Evolutionary conservation across 495 filamentous ascomycete genomes (phyloP), one percentile per base, ranked within the genome.

Genomic region (Gamarada debralockiae): DNA sequence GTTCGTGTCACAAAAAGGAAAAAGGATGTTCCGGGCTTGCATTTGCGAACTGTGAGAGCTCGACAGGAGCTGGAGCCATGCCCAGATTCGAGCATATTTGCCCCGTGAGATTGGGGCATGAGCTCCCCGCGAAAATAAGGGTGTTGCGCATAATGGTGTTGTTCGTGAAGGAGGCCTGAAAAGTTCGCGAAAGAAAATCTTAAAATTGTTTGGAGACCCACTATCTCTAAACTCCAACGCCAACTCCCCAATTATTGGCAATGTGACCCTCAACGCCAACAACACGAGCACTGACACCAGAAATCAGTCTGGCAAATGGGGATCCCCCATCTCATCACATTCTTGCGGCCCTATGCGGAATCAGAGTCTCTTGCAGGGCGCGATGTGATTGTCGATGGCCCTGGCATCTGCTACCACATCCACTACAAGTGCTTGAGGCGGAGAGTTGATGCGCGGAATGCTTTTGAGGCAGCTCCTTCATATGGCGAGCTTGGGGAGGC

Each of bases 301-400:
- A 7, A 38, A 39, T 47, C n/a, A n/a, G n/a, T 23, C 4, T 47
- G n/a, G 2, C n/a, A 45, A 12, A 92, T 95, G 89, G 89, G 89
- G 0, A 86, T 95, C 49, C 82, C 77, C 21, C 74, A 77, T 40
- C 66, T 95, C 12, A 78, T 73, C 50, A 67, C 70, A 0, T 73
- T 78, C 40, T 60, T 92, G 15, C 67, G 74, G 23, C 82, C 78
- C 2, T 85, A 81, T 64, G 77, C 82, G 0, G 63, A 73, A 24
- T 61, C 65, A 5, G 68, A 71, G 8, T 44, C 67, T n/a, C 67
- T 90, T 15, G 53, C 53, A 3, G 60, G 67, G 12, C 55, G 62
- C 37, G 63, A 60, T 1, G 72, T 87, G 5, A 81, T 85, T 31
- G 79, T 95, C 44, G 89, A 95, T 56, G 89, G 89, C 0, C 88